Base-by-base conservation (phyloP, 352 stramenopile species). In the Globisporangium emineosum region DNA sequence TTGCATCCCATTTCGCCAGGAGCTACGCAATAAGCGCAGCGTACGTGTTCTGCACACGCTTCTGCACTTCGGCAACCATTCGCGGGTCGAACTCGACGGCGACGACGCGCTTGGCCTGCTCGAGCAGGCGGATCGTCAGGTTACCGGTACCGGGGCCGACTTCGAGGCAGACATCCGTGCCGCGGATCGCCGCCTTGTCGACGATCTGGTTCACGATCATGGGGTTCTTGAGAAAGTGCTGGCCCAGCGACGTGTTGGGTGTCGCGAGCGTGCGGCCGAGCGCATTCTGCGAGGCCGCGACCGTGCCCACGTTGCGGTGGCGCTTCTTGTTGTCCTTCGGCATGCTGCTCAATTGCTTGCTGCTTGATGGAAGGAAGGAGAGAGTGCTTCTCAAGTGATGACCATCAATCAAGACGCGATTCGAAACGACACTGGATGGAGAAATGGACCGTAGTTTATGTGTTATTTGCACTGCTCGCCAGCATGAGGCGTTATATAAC, bases 161-260 rank as follows among this genome's bases (percentile, higher is more conserved):
- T 77, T 99, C 97, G 43, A 99, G 88, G 64, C 98, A 97, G 21
- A 97, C 91, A 76, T 99, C 97, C 10, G 96, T 98, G 69, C 90
- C 77, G 68, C 97, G 96, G 57, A 99, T 94, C 13, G 81, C 94
- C 9, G 97, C 90, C 67, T 99, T 99, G 63, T 96, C 86, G 57
- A 99, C 96, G 64, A 99, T 99, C 62, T 92, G 84, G 42, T 83
- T 91, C 51, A 99, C 96, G 56, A 99, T 98, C 69, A 97, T 97
- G 47, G 96, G 94, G 78, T 99, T 99, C 73, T 99, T 99, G 49
- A 99, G 86, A 68, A 99, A 99, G 79, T 99, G 96, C 89, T 99
- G 97, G 33, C 98, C 98, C 30, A 99, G 78, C 19, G 90, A 96
- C 29, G 94, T 99, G 78, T 99, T 99, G 67, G 96, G 92, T 60